These are phyloP conservation scores for Crinitomyces ghanaensis DNA, from an alignment of 805 yeast genomes.

Conservation along the genomic window DNA sequence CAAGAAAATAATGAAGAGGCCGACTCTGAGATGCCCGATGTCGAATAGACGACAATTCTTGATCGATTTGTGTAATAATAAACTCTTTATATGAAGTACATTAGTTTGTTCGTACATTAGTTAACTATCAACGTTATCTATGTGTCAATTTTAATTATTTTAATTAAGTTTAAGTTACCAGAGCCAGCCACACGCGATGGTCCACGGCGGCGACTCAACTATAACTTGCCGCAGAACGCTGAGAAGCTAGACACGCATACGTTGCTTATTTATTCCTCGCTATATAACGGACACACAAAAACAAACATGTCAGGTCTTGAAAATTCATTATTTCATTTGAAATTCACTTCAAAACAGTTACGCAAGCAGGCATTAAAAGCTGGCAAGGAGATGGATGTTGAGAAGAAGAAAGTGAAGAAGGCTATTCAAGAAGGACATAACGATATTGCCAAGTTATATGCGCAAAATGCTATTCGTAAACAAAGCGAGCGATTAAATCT, in stretches of 20 bases:
- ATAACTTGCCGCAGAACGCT: no score
- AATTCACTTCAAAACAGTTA: conserved; percentile 89
- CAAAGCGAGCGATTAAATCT: conserved; percentile 75
- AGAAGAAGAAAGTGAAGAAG: conserved; percentile 80
- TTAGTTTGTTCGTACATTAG: no score
- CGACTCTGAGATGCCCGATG: conserved; percentile 11
- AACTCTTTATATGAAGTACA: no score
- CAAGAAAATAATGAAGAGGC: conserved; percentile 15
- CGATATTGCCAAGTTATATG: conserved; percentile 89
- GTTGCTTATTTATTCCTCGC: no score
- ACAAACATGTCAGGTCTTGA: background rate
- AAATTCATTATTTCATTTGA: background rate
- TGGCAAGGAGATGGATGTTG: conserved; percentile 78
- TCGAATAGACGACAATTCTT: background rate
- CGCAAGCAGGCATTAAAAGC: conserved; percentile 84
- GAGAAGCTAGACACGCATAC: no score
- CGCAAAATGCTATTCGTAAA: conserved; percentile 92
- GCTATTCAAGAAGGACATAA: conserved; percentile 76
- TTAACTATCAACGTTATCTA: no score
- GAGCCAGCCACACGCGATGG: no score
- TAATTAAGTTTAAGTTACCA: no score
- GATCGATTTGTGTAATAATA: background rate
- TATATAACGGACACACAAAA: no score
- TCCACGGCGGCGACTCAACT: no score
- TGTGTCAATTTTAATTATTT: no score